Conservation (phyloP, 345 rosid species). For the Hibiscus syriacus region DNA sequence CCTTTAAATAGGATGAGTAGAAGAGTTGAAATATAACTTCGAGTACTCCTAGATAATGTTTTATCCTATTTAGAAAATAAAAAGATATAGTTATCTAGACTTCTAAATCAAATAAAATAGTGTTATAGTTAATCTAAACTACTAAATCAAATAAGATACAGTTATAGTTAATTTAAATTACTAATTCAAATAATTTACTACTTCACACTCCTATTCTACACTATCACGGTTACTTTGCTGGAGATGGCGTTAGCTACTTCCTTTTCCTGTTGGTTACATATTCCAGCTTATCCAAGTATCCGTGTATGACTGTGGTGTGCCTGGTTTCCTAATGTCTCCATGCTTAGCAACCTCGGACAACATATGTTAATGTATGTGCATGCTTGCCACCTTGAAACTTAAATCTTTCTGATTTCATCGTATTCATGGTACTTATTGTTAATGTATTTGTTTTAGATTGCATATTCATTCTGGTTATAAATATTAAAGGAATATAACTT, state of each 20-base stretch:
- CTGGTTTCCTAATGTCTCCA: not conserved
- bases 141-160: too few relatives aligned
- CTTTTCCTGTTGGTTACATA: not conserved
- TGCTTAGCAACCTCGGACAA: too few relatives aligned
- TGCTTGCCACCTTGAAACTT: not conserved
- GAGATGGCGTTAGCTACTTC: not conserved
- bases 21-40: too few relatives aligned
- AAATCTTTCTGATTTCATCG: not conserved
- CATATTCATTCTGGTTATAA: not conserved
- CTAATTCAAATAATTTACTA: too few relatives aligned
- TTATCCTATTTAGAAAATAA: too few relatives aligned
- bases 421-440: not conserved
- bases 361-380: not conserved
- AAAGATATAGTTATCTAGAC: too few relatives aligned
- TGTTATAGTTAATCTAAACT: too few relatives aligned
- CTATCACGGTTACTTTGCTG: not conserved
- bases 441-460: constrained; percentile 2
- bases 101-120: too few relatives aligned
- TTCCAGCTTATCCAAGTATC: not conserved
- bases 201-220: too few relatives aligned
- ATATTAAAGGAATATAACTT: not conserved
- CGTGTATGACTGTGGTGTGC: not conserved
- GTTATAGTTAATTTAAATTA: too few relatives aligned
- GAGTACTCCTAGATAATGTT: too few relatives aligned
- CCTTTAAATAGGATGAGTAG: too few relatives aligned